Percentiles rank a stretch among this genome's conserved stretches.
Conservation (phyloP, 345 rosid genomes). For the Pugionium dolabratum region DNA sequence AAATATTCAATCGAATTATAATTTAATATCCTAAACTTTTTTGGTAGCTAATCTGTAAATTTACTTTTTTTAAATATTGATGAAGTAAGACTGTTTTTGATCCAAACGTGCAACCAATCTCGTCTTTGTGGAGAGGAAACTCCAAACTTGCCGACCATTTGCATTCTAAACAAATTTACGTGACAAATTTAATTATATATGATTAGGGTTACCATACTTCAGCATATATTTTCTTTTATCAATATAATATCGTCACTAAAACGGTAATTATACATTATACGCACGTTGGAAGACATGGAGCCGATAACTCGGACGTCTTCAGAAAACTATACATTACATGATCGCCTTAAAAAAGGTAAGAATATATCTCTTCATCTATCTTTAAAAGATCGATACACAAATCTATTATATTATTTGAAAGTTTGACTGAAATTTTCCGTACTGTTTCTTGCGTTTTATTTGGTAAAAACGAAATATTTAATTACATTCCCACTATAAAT, state of each 20-base stretch:
- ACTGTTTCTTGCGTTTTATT: conserved; percentile 6
- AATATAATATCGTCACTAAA: not conserved
- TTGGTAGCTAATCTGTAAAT: not conserved
- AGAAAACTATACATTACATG: not conserved
- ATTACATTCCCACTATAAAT: conserved; percentile 5
- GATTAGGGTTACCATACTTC: no score
- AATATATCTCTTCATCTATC: not conserved
- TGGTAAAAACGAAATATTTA: not conserved
- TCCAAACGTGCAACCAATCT: conserved; percentile 41
- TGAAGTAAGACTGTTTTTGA: conserved; percentile 1
- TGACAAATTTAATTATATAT: no score
- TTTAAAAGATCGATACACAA: conserved; percentile 12
- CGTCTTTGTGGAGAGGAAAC: conserved; percentile 15
- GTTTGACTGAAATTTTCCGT: not conserved
- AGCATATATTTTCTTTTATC: no score
- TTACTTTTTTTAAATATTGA: conserved; percentile 2
- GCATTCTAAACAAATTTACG: not conserved
- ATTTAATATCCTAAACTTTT: not conserved
- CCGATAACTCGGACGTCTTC: conserved; percentile 6
- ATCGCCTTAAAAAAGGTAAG: not conserved
- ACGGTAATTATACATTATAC: not conserved
- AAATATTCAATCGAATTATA: not conserved
- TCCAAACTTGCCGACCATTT: conserved; percentile 22
- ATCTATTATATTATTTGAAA: conserved; percentile 16
- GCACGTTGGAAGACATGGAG: conserved; percentile 2